A percentile compares a stretch with the other conserved stretches of the same genome.
Evolutionary conservation across 169 alveolate species (phyloP).

Genomic region (Eimeria sp.): DNA sequence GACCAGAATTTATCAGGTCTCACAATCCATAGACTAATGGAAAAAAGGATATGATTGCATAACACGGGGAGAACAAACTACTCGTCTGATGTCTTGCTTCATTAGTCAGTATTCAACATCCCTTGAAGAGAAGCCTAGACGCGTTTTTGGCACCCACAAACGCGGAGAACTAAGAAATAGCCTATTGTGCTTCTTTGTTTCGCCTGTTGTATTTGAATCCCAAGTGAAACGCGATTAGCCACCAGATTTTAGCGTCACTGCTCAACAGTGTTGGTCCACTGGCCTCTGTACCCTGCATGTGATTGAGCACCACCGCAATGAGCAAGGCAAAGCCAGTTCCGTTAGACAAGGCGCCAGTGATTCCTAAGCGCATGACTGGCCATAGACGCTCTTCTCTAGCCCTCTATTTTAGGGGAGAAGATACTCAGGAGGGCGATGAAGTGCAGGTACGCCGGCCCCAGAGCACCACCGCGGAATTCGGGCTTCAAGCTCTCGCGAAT

Average conservation of each 20-base stretch:
- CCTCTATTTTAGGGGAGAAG: slow-evolving; percentile 63
- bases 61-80: not conserved
- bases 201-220: not conserved
- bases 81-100: too few species aligned
- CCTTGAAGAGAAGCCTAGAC: not conserved
- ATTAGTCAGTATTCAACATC: not conserved
- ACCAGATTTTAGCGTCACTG: not conserved
- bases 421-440: slow-evolving; percentile 53
- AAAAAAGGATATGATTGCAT: not conserved
- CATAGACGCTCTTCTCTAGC: slow-evolving; percentile 63
- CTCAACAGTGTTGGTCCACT: slow-evolving; percentile 15
- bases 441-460: slow-evolving; percentile 24
- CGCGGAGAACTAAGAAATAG: not conserved
- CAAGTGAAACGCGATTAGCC: not conserved
- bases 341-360: slow-evolving; percentile 40
- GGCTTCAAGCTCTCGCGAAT: not conserved
- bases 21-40: not conserved
- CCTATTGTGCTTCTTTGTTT: too few species aligned
- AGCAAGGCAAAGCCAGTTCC: slow-evolving; percentile 54
- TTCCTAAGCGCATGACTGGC: slow-evolving; percentile 57
- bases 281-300: slow-evolving; percentile 4
- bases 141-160: not conserved
- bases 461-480: not conserved
- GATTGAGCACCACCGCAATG: slow-evolving; percentile 26
- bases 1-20: not conserved